Evolutionary conservation across 805 yeast species (phyloP).

Genomic region (Ogataea salicorniae): DNA sequence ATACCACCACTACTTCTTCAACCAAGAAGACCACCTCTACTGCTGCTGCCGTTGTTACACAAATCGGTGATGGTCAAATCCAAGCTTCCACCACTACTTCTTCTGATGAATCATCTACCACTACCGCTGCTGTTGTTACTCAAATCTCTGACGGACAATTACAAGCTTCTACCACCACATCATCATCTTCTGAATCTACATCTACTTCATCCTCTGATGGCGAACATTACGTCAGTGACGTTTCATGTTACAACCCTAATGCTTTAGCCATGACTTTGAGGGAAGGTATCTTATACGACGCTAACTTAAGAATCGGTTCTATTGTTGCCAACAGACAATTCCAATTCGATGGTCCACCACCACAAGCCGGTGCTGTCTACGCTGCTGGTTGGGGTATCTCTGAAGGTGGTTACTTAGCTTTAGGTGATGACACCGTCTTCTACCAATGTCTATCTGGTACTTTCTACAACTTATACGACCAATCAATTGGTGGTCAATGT

Average conservation of each 20-base stretch:
- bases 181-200: slow-evolving; percentile 15
- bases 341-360: slow-evolving; percentile 65
- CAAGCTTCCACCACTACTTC: slow-evolving; percentile 24
- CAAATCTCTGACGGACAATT: slow-evolving; percentile 35
- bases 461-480: slow-evolving; percentile 55
- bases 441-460: slow-evolving; percentile 52
- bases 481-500: slow-evolving; percentile 44
- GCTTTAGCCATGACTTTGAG: slow-evolving; percentile 42
- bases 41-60: slow-evolving; percentile 21
- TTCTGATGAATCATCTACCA: slow-evolving; percentile 29
- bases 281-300: slow-evolving; percentile 39
- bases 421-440: slow-evolving; percentile 43
- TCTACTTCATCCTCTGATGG: slow-evolving; percentile 22
- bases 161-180: slow-evolving; percentile 30
- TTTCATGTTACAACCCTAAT: slow-evolving; percentile 32
- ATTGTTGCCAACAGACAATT: slow-evolving; percentile 60
- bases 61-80: slow-evolving; percentile 18
- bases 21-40: slow-evolving; percentile 30
- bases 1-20: slow-evolving; percentile 15
- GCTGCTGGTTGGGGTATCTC: slow-evolving; percentile 49
- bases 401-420: slow-evolving; percentile 41
- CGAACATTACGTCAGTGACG: slow-evolving; percentile 15
- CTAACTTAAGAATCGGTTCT: slow-evolving; percentile 49
- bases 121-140: slow-evolving; percentile 30
- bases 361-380: slow-evolving; percentile 53